Evolutionary conservation across 257 asterid genomes (phyloP).

Genomic region (Nicotiana tomentosiformis): DNA sequence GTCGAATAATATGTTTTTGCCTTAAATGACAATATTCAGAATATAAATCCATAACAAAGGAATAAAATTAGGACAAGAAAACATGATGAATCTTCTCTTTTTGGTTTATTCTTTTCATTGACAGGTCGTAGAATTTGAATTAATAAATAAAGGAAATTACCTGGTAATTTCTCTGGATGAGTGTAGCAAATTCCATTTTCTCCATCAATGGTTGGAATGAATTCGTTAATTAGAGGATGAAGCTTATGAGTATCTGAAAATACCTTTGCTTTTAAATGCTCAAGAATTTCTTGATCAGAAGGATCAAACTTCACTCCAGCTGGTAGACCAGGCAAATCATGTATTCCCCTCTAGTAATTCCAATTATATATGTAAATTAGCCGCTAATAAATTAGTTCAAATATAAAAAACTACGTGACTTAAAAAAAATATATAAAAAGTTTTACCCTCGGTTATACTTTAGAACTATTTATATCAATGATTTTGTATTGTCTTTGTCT

Average conservation of each 20-base stretch:
- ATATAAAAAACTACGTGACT: too few species aligned
- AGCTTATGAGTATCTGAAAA: slow-evolving; percentile 15
- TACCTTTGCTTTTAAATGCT: slow-evolving; percentile 37
- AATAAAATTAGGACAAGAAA: background rate
- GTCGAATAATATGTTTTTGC: background rate
- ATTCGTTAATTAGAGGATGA: slow-evolving; percentile 39
- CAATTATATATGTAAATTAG: too few species aligned
- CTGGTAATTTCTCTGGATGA: slow-evolving; percentile 44
- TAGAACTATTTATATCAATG: too few species aligned
- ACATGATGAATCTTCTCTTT: background rate
- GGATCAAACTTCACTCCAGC: slow-evolving; percentile 50
- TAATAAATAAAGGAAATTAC: slow-evolving; percentile 4
- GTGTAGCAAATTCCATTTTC: slow-evolving; percentile 50
- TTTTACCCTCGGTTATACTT: background rate
- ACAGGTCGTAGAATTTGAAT: background rate
- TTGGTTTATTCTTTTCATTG: background rate
- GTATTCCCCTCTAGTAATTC: slow-evolving; percentile 10
- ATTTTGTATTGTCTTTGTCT: background rate
- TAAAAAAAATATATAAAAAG: background rate
- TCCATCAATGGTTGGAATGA: slow-evolving; percentile 39
- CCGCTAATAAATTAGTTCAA: too few species aligned
- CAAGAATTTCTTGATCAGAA: slow-evolving; percentile 41
- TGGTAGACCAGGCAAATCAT: slow-evolving; percentile 39
- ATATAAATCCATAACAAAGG: background rate
- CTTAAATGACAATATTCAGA: background rate